phyloP scores from a whole-genome alignment of 2,329 filamentous ascomycete genomes.

The Nothophaeocryptopus gaeumannii region DNA sequence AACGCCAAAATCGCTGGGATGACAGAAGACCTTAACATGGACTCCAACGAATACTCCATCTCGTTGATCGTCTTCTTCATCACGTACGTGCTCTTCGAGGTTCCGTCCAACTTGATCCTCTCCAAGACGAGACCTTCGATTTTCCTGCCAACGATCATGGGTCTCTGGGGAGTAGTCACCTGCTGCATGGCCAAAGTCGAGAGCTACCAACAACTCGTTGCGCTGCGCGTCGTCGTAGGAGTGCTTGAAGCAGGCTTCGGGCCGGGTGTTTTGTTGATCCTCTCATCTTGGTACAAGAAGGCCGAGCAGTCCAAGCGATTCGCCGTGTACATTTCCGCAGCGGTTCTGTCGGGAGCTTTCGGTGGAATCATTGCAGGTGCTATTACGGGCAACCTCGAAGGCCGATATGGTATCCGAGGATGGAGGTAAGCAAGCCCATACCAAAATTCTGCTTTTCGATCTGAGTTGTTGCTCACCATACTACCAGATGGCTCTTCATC shows the following conservation, averaged over 20 bases:
- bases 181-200: conserved; percentile 52
- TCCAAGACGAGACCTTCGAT: conserved; percentile 49
- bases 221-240: conserved; percentile 55
- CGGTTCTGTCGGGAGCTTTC: conserved; percentile 55
- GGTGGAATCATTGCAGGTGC: conserved; percentile 43
- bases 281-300: conserved; percentile 60
- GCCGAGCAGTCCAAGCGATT: conserved; percentile 58
- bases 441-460: no score
- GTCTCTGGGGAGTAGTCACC: conserved; percentile 50
- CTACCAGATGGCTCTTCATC: conserved; percentile 16
- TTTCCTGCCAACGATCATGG: conserved; percentile 54
- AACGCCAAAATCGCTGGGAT: conserved; percentile 55
- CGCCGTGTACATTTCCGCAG: conserved; percentile 58
- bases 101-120: conserved; percentile 56
- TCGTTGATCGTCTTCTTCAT: conserved; percentile 51
- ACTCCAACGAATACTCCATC: conserved; percentile 51
- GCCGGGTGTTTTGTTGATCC: conserved; percentile 54
- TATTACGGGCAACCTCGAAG: conserved; percentile 38
- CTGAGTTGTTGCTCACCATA: conserved; percentile 20
- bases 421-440: conserved; percentile 40
- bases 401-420: conserved; percentile 38
- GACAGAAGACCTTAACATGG: conserved; percentile 46
- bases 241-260: conserved; percentile 56
- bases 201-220: conserved; percentile 49
- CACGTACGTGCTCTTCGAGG: conserved; percentile 51